phyloP scores from a whole-genome alignment of 2,329 filamentous ascomycete genomes.

The Drechslerella stenobrocha region DNA sequence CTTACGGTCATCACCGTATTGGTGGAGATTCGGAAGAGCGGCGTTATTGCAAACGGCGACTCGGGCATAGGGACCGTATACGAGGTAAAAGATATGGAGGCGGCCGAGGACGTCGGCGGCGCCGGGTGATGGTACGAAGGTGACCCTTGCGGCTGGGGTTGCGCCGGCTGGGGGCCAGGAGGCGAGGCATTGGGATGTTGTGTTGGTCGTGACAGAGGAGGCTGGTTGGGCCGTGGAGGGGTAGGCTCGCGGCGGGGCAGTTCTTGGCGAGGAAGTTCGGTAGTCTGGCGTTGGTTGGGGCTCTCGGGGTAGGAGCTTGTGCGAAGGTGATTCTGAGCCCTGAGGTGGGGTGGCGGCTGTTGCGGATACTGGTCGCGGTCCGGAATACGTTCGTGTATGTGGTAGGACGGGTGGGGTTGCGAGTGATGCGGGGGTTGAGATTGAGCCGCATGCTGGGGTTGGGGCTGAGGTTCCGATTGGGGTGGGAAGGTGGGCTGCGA shows the following conservation, averaged over 20 bases:
- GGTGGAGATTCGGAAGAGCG: conserved; percentile 54
- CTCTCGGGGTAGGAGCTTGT: conserved; percentile 40
- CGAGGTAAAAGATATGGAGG: conserved; percentile 50
- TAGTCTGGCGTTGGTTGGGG: conserved; percentile 31
- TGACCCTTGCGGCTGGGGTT: conserved; percentile 41
- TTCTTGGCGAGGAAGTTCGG: conserved; percentile 19
- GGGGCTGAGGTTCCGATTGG: conserved; percentile 15
- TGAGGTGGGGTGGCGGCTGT: conserved; percentile 28
- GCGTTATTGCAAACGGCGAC: conserved; percentile 52
- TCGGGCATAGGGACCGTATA: conserved; percentile 53
- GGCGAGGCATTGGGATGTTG: conserved; percentile 31
- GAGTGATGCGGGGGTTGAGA: conserved; percentile 2
- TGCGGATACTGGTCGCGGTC: conserved; percentile 34
- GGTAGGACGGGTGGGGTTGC: conserved; percentile 23
- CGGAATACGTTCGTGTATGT: conserved; percentile 26
- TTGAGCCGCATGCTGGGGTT: conserved; percentile 7
- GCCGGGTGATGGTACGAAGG: conserved; percentile 50
- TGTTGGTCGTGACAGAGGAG: conserved; percentile 12
- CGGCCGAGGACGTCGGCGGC: conserved; percentile 48
- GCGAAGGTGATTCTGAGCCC: conserved; percentile 29
- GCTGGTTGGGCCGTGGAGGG: conserved; percentile 20
- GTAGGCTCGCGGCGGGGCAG: conserved; percentile 26
- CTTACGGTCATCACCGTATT: conserved; percentile 56
- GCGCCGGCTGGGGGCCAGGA: conserved; percentile 18
- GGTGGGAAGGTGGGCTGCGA: conserved; percentile 41